Conservation (phyloP, 148 eudicot species). For the Fagopyrum homotropicum region DNA sequence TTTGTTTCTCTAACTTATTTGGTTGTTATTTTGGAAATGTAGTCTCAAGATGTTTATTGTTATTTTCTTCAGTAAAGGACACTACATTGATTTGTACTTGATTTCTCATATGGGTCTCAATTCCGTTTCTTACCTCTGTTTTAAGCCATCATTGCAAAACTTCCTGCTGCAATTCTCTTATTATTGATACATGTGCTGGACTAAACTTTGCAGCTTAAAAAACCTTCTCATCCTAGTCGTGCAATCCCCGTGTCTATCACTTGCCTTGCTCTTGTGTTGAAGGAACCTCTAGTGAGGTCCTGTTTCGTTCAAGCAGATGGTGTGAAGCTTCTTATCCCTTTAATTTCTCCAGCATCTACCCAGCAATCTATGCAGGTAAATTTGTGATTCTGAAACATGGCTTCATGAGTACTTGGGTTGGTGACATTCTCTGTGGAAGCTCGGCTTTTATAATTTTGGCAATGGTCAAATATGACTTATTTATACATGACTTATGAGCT, state of each 20-base stretch:
- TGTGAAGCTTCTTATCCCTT: slow-evolving; percentile 83
- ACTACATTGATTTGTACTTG: background rate
- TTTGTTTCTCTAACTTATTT: background rate
- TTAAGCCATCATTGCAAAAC: background rate
- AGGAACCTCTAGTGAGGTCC: slow-evolving; percentile 84
- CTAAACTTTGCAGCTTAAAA: slow-evolving; percentile 58
- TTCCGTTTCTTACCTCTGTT: background rate
- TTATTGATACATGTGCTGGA: background rate
- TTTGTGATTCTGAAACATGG: background rate
- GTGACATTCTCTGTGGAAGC: background rate
- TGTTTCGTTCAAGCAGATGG: slow-evolving; percentile 94
- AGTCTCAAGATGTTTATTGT: background rate
- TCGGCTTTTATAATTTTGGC: background rate
- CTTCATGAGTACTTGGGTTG: background rate
- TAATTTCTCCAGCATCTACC: slow-evolving; percentile 80
- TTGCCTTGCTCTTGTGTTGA: slow-evolving; percentile 73
- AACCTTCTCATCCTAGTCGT: slow-evolving; percentile 78
- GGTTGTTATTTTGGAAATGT: background rate
- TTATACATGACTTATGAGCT: slow-evolving; percentile 1
- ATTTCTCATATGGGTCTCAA: background rate
- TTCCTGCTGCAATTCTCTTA: background rate
- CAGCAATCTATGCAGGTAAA: slow-evolving; percentile 90
- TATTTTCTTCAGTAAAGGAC: background rate
- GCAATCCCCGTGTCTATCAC: slow-evolving; percentile 65
- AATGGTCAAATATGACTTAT: background rate